Evolutionary conservation across 495 filamentous ascomycete species (phyloP).

Genomic region (Daldinia concentrica): DNA sequence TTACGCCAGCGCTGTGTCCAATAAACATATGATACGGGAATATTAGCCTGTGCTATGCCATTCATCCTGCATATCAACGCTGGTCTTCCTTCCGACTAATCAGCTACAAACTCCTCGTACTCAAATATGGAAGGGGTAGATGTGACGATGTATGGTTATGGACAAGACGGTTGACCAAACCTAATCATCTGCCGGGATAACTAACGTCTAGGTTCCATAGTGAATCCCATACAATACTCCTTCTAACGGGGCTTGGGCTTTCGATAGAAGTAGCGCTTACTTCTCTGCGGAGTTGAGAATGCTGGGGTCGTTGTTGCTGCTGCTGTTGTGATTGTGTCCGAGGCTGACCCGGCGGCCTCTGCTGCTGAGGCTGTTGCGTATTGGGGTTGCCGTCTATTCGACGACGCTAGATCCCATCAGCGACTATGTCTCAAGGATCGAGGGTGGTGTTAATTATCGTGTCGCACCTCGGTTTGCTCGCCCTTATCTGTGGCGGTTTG

Average conservation of each 20-base stretch:
- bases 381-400: slow-evolving; percentile 30
- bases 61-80: slow-evolving; percentile 13
- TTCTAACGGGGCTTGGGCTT: slow-evolving; percentile 51
- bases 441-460: slow-evolving; percentile 43
- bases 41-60: slow-evolving; percentile 23
- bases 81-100: slow-evolving; percentile 1
- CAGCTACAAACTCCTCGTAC: neutral
- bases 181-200: slow-evolving; percentile 48
- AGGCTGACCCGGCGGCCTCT: slow-evolving; percentile 30
- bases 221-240: slow-evolving; percentile 62
- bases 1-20: slow-evolving; percentile 38
- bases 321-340: slow-evolving; percentile 32
- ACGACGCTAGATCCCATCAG: slow-evolving; percentile 46
- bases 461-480: slow-evolving; percentile 48
- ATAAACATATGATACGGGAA: slow-evolving; percentile 12
- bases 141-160: neutral
- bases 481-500: slow-evolving; percentile 29
- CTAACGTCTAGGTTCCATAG: slow-evolving; percentile 63
- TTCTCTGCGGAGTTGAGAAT: slow-evolving; percentile 45
- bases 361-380: slow-evolving; percentile 17
- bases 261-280: slow-evolving; percentile 44
- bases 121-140: neutral
- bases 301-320: slow-evolving; percentile 25
- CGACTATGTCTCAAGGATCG: slow-evolving; percentile 44
- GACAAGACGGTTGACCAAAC: neutral